Evolutionary conservation across 2,329 filamentous ascomycete genomes (phyloP), one percentile per base, ranked within the genome.

Genomic region (Xylaria arbuscula): DNA sequence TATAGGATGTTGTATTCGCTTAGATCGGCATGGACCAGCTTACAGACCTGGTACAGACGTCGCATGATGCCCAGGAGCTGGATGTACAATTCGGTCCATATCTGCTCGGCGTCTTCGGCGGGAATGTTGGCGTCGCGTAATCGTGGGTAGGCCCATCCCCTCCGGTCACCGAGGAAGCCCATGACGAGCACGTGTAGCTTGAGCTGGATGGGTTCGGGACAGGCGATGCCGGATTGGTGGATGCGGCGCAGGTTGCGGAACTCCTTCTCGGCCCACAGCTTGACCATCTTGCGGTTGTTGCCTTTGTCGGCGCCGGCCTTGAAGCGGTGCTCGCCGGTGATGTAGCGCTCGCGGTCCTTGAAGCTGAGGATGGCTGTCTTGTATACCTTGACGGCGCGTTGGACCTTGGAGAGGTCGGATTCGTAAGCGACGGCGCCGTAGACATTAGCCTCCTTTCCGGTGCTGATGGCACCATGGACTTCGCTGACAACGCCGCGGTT

Each of bases 1-100:
- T 97, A 99, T 22, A 99, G 87, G 61, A 98, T 89, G 77, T 99
- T 99, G 88, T 99, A 99, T 86, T 99, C 96, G 84, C 93, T 97
- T 78, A 99, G 80, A 88, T 99, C 96, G 58, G 94, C 96, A 79
- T 99, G 96, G 0, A 99, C 95, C 8, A 99, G 89, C 62, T 88
- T 89, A 81, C 96, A 99, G 48, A 91, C 89, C 78, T 97, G 94
- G 82, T 98, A 98, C 86, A 99, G 91, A 66, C 90, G 90, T 62
- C 94, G 90, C 93, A 99, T 97, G 76, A 97, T 90, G 22, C 91
- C 89, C 15, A 99, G 82, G 3, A 98, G 85, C 78, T 97, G 92
- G 13, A 93, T 79, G 79, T 99, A 99, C 15, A 98, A 83, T 17
- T 83, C 82, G 61, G 87, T 86, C 93, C 94, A 98, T 76, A 90